These are phyloP conservation scores for Acanthamoeba castellanii DNA, from an alignment of 208 protist species.

Conservation along the genomic window DNA sequence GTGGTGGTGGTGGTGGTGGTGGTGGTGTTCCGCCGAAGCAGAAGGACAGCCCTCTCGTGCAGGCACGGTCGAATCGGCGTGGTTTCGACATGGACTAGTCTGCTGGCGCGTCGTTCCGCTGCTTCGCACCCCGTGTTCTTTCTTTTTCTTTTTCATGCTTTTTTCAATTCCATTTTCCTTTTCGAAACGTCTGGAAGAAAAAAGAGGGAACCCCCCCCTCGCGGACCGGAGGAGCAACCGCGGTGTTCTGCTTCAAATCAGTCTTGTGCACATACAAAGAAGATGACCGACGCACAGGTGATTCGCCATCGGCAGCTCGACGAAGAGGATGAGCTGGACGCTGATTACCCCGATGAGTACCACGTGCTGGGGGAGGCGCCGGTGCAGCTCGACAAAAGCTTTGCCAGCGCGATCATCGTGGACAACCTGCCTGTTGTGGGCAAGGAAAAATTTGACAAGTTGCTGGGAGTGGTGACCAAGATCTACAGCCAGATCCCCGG, in stretches of 20 bases:
- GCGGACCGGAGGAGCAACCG: too few species aligned
- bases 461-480: conserved; percentile 66
- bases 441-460: conserved; percentile 42
- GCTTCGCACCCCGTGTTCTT: too few species aligned
- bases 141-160: neutral
- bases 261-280: too few species aligned
- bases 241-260: too few species aligned
- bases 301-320: conserved; percentile 48
- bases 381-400: conserved; percentile 58
- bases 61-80: neutral
- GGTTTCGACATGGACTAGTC: neutral
- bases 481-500: conserved; percentile 64
- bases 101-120: too few species aligned
- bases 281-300: conserved; percentile 9
- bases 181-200: too few species aligned
- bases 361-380: conserved; percentile 41
- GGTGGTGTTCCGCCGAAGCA: too few species aligned
- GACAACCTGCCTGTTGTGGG: conserved; percentile 66
- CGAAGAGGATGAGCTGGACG: conserved; percentile 42
- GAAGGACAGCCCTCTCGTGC: neutral
- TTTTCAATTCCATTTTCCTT: neutral
- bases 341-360: conserved; percentile 61
- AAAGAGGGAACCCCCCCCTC: neutral
- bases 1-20: too few species aligned
- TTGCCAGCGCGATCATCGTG: conserved; percentile 50